Base-by-base conservation (phyloP, 306 rosid genomes). In the Inga oerstediana region DNA sequence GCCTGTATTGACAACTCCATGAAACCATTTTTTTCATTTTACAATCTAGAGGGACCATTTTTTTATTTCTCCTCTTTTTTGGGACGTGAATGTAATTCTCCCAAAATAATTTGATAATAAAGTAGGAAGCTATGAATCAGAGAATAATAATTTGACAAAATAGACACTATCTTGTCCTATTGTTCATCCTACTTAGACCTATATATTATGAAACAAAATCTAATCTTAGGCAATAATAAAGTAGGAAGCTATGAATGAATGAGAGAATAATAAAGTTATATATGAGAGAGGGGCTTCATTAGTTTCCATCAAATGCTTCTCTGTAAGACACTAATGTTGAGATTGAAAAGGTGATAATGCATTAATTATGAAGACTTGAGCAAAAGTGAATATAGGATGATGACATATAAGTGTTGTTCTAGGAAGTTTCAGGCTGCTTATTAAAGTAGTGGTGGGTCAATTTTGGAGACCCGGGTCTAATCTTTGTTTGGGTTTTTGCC, bases 351-450 rank as follows among this genome's bases (percentile, higher is more conserved):
- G 70, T 13, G 35, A 27, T 64, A 30, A 27, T 15, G 10, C 5
- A 66, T 16, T 66, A 7, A 32, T 14, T 32, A 13, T 30, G 71
- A 14, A 62, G 56, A 7, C 16, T 15, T 15, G 56, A 3, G 7
- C 20, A 49, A 15, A 49, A 49, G 20, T 5, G 27, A 10, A 30
- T 3, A 27, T 15, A 13, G 14, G 20, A 19, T 7, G 61, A 7
- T 16, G 61, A 58, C 2, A 58, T 58, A 2, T 5, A 41, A 10
- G 13, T 39, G 45, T 62, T 7, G 49, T 65, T 79, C 37, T 4
- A 20, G 51, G 51, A 79, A 79, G 82, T 51, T 79, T 79, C 82
- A 49, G n/a, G 10, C 16, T 6, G 43, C 70, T 30, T 24, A 58
- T 61, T 65, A 14, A 22, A 61, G 43, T 14, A 0, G 10, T 32